Evolutionary conservation across 2,329 filamentous ascomycete species (phyloP), one percentile per base, ranked within the genome.

Genomic region (Neopestalotiopsis rosae): DNA sequence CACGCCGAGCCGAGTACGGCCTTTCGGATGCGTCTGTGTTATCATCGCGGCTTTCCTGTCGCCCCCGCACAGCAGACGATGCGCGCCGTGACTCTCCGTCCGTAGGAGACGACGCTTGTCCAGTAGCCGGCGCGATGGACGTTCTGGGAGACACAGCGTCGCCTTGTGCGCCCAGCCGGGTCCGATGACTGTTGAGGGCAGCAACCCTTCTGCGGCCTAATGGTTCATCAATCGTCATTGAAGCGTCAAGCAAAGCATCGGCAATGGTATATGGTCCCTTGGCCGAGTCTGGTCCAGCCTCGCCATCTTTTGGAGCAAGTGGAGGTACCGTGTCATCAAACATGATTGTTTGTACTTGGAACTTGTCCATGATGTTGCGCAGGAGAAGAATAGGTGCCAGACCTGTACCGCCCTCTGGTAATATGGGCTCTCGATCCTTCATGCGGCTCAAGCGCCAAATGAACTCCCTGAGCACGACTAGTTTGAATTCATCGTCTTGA

Each of bases 191-290:
- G 70, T 88, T 88, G n/a, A 84, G 75, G 0, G 85, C 85, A 14
- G 85, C 84, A 38, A 85, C 84, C 66, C 84, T 84, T 72, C 85
- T 85, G 76, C 85, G 87, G 2, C 88, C 82, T 7, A 88, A 80
- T 0, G 90, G 84, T 72, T 92, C 90, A 75, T 95, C 92, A 71
- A 96, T 94, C 0, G 92, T 94, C 82, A 94, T 95, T 1, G 94
- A 97, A 6, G 96, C 96, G 79, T 98, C 96, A 38, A 97, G 85
- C 17, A 98, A 84, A 5, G 96, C 96, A 80, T 98, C 95, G 3
- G 93, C 90, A 72, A 98, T 96, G 0, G 94, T 97, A 73, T 94
- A 92, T 5, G 89, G 88, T 10, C 81, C 83, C 69, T 77, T 84
- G 68, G 69, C 78, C 71, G 52, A 67, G 67, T 78, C 77, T 12